Base-by-base conservation (phyloP, 1,139 yeast genomes). In the Hyphopichia wangnamkhiaoensis region DNA sequence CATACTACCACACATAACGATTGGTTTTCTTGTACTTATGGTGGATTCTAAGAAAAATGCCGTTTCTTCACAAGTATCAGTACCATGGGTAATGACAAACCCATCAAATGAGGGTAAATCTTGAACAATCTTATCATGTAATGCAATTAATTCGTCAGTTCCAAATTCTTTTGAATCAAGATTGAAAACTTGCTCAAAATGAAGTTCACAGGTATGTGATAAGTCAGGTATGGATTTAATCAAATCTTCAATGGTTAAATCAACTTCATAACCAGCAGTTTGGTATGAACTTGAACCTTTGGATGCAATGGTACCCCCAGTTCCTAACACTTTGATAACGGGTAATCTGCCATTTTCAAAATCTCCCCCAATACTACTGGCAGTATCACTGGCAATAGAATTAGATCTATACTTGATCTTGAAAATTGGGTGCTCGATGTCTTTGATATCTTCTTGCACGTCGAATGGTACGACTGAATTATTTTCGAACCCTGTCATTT, bases 221-320 rank as follows among this genome's bases (percentile, higher is more conserved):
- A 82, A 66, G 47, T 82, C 88, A 2, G 89, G 89, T 36, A 82
- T 80, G 7, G 76, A 60, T 23, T 67, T 63, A 33, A 81, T 61
- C 48, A 82, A 64, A 42, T 82, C 85, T 48, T 81, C 84, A 39
- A 82, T 79, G 10, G 86, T 78, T 46, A 82, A 62, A 54, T 80
- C 88, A 2, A 82, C 87, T 41, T 78, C 69, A 53, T 82, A 82
- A 1, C 87, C 88, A 1, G 86, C 85, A 2, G 88, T 82, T 43
- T 79, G 80, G 21, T 80, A 71, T 1, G 80, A 65, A 12, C 70
- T 56, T 1, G 67, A 58, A 0, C 85, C 86, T 52, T 80, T 80
- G 1, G 87, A 79, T 1, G 88, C 88, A 48, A 82, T 82, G 2
- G 89, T 82, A 12, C 89, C 89, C 8, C 89, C 89, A 1, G 89